A percentile compares a stretch with the other conserved stretches of the same genome.
Conservation (phyloP, 495 filamentous ascomycete species). For the Barbatosphaeria neglecta region DNA sequence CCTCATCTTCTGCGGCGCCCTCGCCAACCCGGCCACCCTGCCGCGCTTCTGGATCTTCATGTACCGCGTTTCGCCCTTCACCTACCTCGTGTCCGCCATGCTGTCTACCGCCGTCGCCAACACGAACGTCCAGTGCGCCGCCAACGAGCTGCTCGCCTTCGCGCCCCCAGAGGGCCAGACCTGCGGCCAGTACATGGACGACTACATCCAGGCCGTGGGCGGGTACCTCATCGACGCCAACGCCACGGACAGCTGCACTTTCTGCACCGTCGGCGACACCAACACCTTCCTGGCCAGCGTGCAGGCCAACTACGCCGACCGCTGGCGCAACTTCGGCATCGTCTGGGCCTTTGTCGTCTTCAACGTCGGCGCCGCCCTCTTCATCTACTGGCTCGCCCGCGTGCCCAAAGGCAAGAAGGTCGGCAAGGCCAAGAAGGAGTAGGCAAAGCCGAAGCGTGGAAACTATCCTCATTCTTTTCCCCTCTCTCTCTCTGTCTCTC, state of each 20-base stretch:
- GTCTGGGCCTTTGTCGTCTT: constrained; percentile 61
- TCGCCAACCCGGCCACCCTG: constrained; percentile 48
- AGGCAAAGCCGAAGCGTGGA: too few relatives aligned
- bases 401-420: constrained; percentile 54
- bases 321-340: constrained; percentile 64
- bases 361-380: constrained; percentile 60
- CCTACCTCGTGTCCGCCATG: constrained; percentile 55
- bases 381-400: constrained; percentile 67
- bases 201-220: constrained; percentile 32
- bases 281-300: constrained; percentile 48
- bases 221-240: constrained; percentile 44
- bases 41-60: constrained; percentile 80
- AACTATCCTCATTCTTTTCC: too few relatives aligned
- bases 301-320: constrained; percentile 38
- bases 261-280: constrained; percentile 48
- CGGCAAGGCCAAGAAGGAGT: constrained; percentile 16
- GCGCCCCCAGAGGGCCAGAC: constrained; percentile 37
- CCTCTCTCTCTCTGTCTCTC: too few relatives aligned
- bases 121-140: constrained; percentile 43
- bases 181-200: constrained; percentile 46
- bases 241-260: constrained; percentile 43
- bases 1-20: constrained; percentile 64
- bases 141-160: constrained; percentile 48
- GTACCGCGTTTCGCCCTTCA: constrained; percentile 68
- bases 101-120: constrained; percentile 53